Base-by-base conservation (phyloP, 2,329 filamentous ascomycete genomes). In the Epichloe brachyelytri region DNA sequence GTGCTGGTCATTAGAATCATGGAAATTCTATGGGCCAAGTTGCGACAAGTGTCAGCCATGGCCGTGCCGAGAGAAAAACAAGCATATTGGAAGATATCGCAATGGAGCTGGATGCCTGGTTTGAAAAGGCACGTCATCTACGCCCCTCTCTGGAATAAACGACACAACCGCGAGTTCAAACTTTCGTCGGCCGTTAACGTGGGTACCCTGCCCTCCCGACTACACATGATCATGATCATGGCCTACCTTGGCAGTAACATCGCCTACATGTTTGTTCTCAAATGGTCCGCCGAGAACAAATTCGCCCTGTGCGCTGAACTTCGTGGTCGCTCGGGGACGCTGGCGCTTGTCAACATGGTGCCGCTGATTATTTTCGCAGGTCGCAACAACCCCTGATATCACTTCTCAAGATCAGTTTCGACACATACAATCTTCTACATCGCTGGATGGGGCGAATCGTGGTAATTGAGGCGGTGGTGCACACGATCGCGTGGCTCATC, bases 331-430 rank as follows among this genome's bases (percentile, higher is more conserved):
- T 86, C 86, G 6, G 93, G 93, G 50, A 85, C 84, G 8, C 76
- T 98, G 56, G 83, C 90, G 4, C 75, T 89, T 11, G 78, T 95
- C 60, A 98, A 96, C 70, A 86, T 97, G 80, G 80, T 98, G 34
- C 90, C 93, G 5, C 80, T 96, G 33, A 78, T 97, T 60, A 79
- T 97, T 56, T 79, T 97, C 52, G 89, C 90, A 12, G 83, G 88
- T 37, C 85, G 93, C 63, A 97, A 97, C 73, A 98, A 97, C 70
- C 88, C 8, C 74, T 96, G 46, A 96, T 97, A 62, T 67, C 74
- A 3, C 67, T 94, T 36, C 76, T 97, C 52, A 80, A 85, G 59
- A 85, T 97, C 65, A 91, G 87, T 66, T 98, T 96, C 70, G 93
- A 97, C 67, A 95, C 90, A 0, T 97, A 94, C 76, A 97, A 97